Base-by-base conservation (phyloP, 352 stramenopile genomes). In the Pythium aristosporum region DNA sequence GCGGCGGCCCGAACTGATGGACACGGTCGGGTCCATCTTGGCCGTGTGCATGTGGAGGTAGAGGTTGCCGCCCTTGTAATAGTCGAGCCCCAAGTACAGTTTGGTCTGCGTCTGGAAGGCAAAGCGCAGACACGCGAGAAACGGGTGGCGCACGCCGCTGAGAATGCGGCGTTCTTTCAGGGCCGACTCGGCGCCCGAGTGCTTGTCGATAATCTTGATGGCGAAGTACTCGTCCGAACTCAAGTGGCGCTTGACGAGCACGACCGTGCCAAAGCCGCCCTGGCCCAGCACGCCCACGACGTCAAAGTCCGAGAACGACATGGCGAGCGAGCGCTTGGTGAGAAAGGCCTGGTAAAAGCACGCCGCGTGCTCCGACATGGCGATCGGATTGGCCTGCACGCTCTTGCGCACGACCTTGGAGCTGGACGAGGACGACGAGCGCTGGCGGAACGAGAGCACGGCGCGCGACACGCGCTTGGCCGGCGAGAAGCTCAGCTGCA, bases 141-240 rank as follows among this genome's bases (percentile, higher is more conserved):
- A 94, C 54, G 85, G 85, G 55, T 94, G 85, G 34, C 80, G 82
- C 34, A 94, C 75, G 23, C 80, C 83, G 16, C 79, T 89, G 65
- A 94, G 61, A 41, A 94, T 94, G 23, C 81, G 79, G 6, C 81
- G 74, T 57, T 94, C 85, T 49, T 91, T 94, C 3, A 91, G 57
- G 30, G 85, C 83, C 23, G 73, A 87, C 57, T 94, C 82, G 13
- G 83, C 83, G 36, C 79, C 80, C 13, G 79, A 91, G 51, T 91
- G 78, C 61, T 94, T 94, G 72, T 91, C 83, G 61, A 92, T 91
- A 65, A 94, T 94, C 74, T 94, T 94, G 67, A 94, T 92, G 43
- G 85, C 85, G 60, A 92, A 94, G 67, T 89, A 89, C 59, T 94
- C 82, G 57, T 91, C 82, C 42, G 74, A 68, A 53, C 77, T 89